Percentiles rank a stretch among this genome's conserved stretches.
Evolutionary conservation across 345 rosid genomes (phyloP).

Genomic region (Cardamine chenopodiifolia): DNA sequence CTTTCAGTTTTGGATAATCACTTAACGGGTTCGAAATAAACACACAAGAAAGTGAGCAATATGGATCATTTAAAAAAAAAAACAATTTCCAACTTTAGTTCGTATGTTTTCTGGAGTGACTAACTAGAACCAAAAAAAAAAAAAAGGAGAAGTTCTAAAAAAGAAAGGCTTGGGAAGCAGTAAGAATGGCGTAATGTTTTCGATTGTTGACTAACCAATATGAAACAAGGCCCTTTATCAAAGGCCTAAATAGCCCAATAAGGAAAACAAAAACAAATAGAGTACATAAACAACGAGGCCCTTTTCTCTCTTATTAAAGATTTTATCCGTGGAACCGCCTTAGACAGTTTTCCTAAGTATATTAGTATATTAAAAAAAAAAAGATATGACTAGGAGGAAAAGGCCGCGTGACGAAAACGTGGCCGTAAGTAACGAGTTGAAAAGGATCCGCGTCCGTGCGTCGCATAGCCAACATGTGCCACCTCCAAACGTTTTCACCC

Average conservation of each 20-base stretch:
- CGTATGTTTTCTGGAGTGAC: too few species aligned
- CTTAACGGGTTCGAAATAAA: neutral
- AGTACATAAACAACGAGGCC: neutral
- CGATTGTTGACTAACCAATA: neutral
- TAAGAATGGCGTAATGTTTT: neutral
- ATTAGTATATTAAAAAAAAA: neutral
- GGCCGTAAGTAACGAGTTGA: slow-evolving; percentile 28
- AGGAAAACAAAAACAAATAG: neutral
- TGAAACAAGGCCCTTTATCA: neutral
- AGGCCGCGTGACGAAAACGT: slow-evolving; percentile 27
- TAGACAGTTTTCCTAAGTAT: neutral
- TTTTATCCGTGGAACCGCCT: slow-evolving; percentile 8
- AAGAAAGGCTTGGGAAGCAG: too few species aligned
- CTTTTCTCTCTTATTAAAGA: neutral
- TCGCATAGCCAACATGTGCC: slow-evolving; percentile 15
- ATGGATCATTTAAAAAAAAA: too few species aligned
- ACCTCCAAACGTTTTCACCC: neutral
- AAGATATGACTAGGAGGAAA: too few species aligned
- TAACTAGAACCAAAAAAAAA: too few species aligned
- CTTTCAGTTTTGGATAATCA: neutral
- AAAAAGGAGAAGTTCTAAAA: too few species aligned
- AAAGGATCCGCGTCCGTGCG: slow-evolving; percentile 25
- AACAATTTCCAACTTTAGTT: too few species aligned
- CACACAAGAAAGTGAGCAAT: too few species aligned
- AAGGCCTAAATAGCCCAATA: neutral